Evolutionary conservation across 345 rosid species (phyloP), one percentile per base, ranked within the genome.

Genomic region (Atalantia buxifolia): DNA sequence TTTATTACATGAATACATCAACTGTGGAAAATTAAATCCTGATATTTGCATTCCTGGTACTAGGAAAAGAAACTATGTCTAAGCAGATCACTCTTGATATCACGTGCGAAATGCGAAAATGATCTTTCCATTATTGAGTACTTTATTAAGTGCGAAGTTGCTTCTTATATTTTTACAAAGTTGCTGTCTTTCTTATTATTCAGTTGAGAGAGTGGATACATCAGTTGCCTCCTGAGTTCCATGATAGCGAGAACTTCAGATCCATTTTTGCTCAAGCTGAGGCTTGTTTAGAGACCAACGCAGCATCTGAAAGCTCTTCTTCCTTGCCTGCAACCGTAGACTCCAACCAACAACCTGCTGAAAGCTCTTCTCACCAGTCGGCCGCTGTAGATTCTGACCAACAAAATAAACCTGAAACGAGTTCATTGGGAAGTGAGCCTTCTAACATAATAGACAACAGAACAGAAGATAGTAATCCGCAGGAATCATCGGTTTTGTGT

Each of bases 151-250:
- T 33, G 67, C 4, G 19, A 57, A 59, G 55, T 24, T 38, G 53
- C 36, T 35, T 25, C 53, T 7, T 69, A 30, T 42, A 24, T 42
- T 38, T 55, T 74, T 22, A 50, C 36, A 50, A 25, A 35, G 77
- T 62, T 84, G 71, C 72, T 69, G 30, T 64, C 62, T 28, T 62
- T 85, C 61, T 78, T 77, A 66, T 75, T 62, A 36, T 72, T 73
- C 82, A 95, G 99, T 80, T 95, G 82, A 90, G 87, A 85, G 91
- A 87, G 76, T 74, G 85, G 68, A 81, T 59, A 57, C 91, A 87
- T 56, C 90, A 89, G 59, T 73, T 90, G 81, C 96, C 94, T 35
- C 82, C 89, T 38, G 91, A 86, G 80, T 84, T 86, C 78, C 80
- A 82, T 40, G 83, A 83, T 60, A 84, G 78, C 13, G 96, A 91